Base-by-base conservation (phyloP, 345 rosid species). In the Acer saccharum region DNA sequence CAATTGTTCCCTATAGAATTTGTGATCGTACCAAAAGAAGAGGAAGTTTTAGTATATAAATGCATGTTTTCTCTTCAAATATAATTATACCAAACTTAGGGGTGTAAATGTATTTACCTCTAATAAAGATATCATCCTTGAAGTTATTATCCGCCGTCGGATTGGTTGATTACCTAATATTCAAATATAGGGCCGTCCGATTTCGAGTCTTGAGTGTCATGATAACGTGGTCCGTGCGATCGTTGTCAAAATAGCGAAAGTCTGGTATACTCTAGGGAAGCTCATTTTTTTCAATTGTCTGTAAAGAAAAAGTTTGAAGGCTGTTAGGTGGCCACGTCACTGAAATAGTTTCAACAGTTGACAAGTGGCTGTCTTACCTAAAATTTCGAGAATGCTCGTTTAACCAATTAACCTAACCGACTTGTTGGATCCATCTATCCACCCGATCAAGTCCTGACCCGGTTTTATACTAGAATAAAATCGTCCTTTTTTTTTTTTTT, bases 321-420 rank as follows among this genome's bases (percentile, higher is more conserved):
- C 64, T n/a, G 13, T 50, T 32, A 9, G 3, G 70, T 48, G 52
- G 76, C 75, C 80, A 71, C 80, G 75, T 70, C 71, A 71, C 14
- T 4, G 17, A n/a, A 29, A 29, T 2, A 29, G 35, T 29, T 29
- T 29, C 6, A 2, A 2, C 17, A 29, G 32, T 41, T 44, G 68
- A 60, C 74, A 69, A 48, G 70, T 70, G 80, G 63, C 35, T n/a
- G n/a, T 20, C 67, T 44, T 23, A 17, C 57, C 73, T 68, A 65
- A 5, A 54, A 20, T 6, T 39, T 68, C 66, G 3, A 43, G 66
- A 76, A 76, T 41, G 25, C 35, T 60, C 68, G 11, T 18, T 61
- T 12, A 20, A 7, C 13, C 25, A 25, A 25, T 25, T 25, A 25
- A 25, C 27, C 52, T 35, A 23, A 27, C 21, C 54, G 55, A 14